phyloP scores from a whole-genome alignment of 2,329 filamentous ascomycete species.

The Didymella glomerata region DNA sequence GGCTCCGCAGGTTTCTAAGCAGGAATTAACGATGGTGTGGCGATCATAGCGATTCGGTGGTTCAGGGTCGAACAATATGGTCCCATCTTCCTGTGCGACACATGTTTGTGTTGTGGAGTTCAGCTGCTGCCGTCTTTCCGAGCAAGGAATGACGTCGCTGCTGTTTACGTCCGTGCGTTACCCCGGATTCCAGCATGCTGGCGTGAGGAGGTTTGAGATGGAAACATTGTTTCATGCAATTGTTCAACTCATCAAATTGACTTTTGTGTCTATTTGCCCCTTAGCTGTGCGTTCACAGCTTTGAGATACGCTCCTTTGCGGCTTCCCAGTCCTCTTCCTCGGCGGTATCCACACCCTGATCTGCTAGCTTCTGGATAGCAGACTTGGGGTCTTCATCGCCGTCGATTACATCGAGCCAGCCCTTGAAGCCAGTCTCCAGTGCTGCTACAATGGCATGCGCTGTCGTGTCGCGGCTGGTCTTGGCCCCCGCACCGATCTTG shows the following conservation, averaged over 20 bases:
- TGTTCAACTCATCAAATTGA: background rate
- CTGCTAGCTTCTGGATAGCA: constrained; percentile 18
- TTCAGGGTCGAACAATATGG: background rate
- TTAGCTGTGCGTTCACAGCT: background rate
- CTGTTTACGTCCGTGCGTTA: constrained; percentile 23
- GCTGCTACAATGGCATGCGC: constrained; percentile 60
- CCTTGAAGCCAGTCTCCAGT: constrained; percentile 59
- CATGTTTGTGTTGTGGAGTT: constrained; percentile 12
- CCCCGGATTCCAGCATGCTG: constrained; percentile 17
- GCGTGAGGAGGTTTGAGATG: background rate
- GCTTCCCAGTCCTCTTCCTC: constrained; percentile 22
- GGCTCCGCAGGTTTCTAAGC: background rate
- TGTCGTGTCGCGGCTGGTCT: constrained; percentile 60
- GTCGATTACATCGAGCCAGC: constrained; percentile 64
- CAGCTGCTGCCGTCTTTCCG: constrained; percentile 18
- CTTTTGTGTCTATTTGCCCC: no score
- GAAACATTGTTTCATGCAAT: background rate
- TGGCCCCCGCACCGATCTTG: constrained; percentile 54
- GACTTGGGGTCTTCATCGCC: constrained; percentile 56
- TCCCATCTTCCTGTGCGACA: background rate
- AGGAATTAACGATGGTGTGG: background rate
- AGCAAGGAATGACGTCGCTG: constrained; percentile 19
- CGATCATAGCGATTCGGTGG: background rate
- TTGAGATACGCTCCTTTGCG: constrained; percentile 18
- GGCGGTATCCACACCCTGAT: constrained; percentile 17